Base-by-base conservation (phyloP, 768 basidiomycete species). In the Mrakia gelida region DNA sequence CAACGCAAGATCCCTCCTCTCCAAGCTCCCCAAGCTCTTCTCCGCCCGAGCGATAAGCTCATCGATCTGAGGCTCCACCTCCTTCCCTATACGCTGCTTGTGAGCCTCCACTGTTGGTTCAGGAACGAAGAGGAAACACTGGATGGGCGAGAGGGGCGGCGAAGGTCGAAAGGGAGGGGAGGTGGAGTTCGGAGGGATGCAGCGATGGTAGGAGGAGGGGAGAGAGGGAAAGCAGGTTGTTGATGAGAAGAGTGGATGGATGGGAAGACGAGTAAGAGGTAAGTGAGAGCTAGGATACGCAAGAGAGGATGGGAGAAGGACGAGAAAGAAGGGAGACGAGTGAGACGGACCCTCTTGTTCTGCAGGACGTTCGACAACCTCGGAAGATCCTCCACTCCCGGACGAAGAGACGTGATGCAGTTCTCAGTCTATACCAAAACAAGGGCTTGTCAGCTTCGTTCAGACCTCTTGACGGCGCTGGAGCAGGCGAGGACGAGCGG, bases 61-160 rank as follows among this genome's bases (percentile, higher is more conserved):
- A 67, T 87, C 88, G 28, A 94, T 90, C 43, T 91, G 89, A 26
- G 92, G 92, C 79, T 93, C 92, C 15, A 94, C 89, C 82, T 93
- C 92, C 73, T 92, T 91, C 0, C 88, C 90, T 59, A 93, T 86
- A 62, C 91, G 90, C 2, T 90, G 85, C 81, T 93, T 92, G 85
- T 93, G 92, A 83, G 86, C 87, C 74, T 88, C 87, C n/a, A 93
- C 88, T 0, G 90, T 91, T 18, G 86, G 87, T 83, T 93, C 92
- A 74, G 91, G 89, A 1, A 92, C 87, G 15, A 94, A 88, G 26
- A 92, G 85, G 82, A 91, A 93, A 0, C 92, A 89, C 92, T 94
- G 75, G 15, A 15, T 73, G 3, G 13, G 16, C 23, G 32, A 49
- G 8, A 71, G 75, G 71, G 34, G 21, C 38, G 34, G 21, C 38